phyloP scores from a whole-genome alignment of 306 rosid genomes.

The Spatholobus suberectus region DNA sequence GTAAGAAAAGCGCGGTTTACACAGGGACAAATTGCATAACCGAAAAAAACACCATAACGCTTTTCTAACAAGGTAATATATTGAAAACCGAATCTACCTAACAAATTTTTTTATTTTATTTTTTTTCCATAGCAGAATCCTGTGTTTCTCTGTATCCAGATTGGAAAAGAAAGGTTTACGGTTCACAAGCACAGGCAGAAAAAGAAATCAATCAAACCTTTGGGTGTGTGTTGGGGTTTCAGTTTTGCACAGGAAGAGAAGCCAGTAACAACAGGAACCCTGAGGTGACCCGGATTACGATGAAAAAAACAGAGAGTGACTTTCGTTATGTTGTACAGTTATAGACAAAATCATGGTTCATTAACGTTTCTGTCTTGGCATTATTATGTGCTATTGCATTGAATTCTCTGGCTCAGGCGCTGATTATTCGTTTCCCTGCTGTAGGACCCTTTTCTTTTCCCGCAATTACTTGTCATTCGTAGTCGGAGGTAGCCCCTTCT shows the following conservation, averaged over 20 bases:
- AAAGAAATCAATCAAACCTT: not conserved
- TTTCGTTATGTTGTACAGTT: not conserved
- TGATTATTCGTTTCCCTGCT: slow-evolving; percentile 17
- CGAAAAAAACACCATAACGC: not conserved
- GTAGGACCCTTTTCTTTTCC: slow-evolving; percentile 43
- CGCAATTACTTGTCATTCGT: slow-evolving; percentile 25
- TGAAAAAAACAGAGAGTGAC: slow-evolving; percentile 25
- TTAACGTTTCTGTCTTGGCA: slow-evolving; percentile 25
- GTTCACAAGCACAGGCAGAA: not conserved
- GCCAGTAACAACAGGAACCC: not conserved
- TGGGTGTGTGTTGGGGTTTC: not conserved
- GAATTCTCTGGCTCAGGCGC: slow-evolving; percentile 14
- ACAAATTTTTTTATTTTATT: not conserved
- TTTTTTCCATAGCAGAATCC: not conserved
- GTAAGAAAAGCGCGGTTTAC: slow-evolving; percentile 28
- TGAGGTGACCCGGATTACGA: not conserved
- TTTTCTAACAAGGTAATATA: slow-evolving; percentile 29
- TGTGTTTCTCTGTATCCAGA: not conserved
- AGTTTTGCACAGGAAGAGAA: not conserved
- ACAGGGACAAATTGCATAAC: not conserved
- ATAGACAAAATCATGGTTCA: slow-evolving; percentile 44
- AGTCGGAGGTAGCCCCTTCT: slow-evolving; percentile 24
- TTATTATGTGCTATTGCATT: not conserved
- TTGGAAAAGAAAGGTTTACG: not conserved
- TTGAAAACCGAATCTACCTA: slow-evolving; percentile 1